These are phyloP conservation scores for Hypoxylon sp. DNA, from an alignment of 2,329 filamentous ascomycete genomes.

Conservation along the genomic window DNA sequence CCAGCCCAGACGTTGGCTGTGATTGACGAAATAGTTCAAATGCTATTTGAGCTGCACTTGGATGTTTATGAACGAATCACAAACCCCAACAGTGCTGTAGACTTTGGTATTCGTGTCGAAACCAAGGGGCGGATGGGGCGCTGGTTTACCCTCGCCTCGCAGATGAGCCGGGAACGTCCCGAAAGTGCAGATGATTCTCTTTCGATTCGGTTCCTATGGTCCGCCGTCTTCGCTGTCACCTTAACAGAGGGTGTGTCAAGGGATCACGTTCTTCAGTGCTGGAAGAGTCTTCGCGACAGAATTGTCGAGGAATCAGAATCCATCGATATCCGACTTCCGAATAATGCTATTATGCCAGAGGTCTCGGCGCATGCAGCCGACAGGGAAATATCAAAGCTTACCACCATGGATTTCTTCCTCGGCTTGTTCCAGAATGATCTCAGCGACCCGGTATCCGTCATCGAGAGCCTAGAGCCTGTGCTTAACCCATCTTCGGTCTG, in stretches of 20 bases:
- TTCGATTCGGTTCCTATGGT: slow-evolving; percentile 65
- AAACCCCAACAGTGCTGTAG: slow-evolving; percentile 64
- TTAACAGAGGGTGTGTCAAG: slow-evolving; percentile 61
- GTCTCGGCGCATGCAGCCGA: slow-evolving; percentile 86
- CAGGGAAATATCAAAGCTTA: slow-evolving; percentile 88
- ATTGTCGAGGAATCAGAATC: slow-evolving; percentile 52
- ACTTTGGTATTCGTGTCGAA: slow-evolving; percentile 57
- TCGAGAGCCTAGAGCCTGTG: slow-evolving; percentile 91
- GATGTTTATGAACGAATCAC: slow-evolving; percentile 68
- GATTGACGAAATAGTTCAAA: slow-evolving; percentile 60
- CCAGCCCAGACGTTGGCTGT: slow-evolving; percentile 38
- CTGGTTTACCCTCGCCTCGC: slow-evolving; percentile 62
- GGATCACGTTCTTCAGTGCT: slow-evolving; percentile 66
- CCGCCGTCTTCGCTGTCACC: slow-evolving; percentile 62
- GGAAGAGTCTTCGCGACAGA: slow-evolving; percentile 65
- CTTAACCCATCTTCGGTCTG: slow-evolving; percentile 74
- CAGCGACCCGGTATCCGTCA: slow-evolving; percentile 82
- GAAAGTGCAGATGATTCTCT: slow-evolving; percentile 50
- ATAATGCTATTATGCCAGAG: slow-evolving; percentile 89
- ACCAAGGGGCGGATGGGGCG: slow-evolving; percentile 59
- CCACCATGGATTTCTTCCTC: slow-evolving; percentile 95
- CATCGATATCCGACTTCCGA: slow-evolving; percentile 70
- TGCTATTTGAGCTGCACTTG: slow-evolving; percentile 69
- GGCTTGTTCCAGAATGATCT: slow-evolving; percentile 86
- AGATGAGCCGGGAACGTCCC: slow-evolving; percentile 52